Evolutionary conservation across 331 rosid genomes (phyloP).

Genomic region (Stylosanthes scabra): DNA sequence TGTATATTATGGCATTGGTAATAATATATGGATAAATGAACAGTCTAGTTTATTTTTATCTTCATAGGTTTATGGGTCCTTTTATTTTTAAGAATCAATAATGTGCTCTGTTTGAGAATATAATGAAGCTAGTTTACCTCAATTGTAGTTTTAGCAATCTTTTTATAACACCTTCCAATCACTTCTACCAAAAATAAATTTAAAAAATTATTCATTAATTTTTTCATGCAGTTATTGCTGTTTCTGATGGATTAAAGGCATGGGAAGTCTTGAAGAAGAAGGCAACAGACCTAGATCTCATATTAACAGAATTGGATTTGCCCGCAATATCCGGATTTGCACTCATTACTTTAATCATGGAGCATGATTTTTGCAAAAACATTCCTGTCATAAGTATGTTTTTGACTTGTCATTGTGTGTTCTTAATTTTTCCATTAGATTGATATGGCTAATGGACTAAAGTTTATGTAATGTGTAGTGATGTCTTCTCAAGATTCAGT

Average conservation of each 20-base stretch:
- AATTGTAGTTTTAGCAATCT: neutral
- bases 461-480: slow-evolving; percentile 55
- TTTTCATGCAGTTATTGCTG: slow-evolving; percentile 62
- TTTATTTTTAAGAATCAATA: neutral
- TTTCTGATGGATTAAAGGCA: slow-evolving; percentile 72
- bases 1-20: no score
- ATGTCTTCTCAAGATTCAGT: slow-evolving; percentile 77
- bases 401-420: neutral
- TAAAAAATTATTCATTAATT: neutral
- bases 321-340: slow-evolving; percentile 81
- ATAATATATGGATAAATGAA: neutral
- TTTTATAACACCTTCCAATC: neutral
- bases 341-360: slow-evolving; percentile 74
- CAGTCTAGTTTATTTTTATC: no score
- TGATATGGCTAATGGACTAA: slow-evolving; percentile 22
- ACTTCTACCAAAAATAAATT: neutral
- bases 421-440: slow-evolving; percentile 9
- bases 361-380: slow-evolving; percentile 69
- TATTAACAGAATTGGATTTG: slow-evolving; percentile 77
- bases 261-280: slow-evolving; percentile 73
- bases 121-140: neutral
- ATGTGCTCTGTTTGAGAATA: neutral
- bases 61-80: no score
- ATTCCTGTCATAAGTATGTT: slow-evolving; percentile 83
- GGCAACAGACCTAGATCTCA: slow-evolving; percentile 62